Base-by-base conservation (phyloP, 208 protist species). In the Vickermania spadyakhi region DNA sequence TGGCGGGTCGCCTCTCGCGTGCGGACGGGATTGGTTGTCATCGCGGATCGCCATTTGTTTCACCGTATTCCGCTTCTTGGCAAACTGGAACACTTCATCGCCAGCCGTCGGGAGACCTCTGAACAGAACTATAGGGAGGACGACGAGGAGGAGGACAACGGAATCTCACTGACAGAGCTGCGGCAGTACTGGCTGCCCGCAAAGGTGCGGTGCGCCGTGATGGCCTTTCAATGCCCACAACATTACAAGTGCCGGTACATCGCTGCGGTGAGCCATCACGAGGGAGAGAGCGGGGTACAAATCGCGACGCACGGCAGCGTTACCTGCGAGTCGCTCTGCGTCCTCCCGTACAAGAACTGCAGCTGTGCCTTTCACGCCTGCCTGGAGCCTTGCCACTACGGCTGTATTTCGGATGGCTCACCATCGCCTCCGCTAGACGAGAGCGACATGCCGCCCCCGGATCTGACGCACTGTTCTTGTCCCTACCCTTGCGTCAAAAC, bases 221-320 rank as follows among this genome's bases (percentile, higher is more conserved):
- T 90, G 60, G 82, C 84, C 36, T 49, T 92, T 36, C 56, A 73
- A 14, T 94, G 88, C 68, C 82, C 88, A 1, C 74, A 87, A 25
- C 88, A 94, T 70, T 76, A 67, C 60, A 79, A 79, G 58, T 81
- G 74, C 53, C 69, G 76, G 26, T 77, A 79, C 49, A 79, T 77
- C 14, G 84, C 84, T 42, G 60, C 80, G 2, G 36, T 93, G 18
- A 31, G 31, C 30, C 36, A 25, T 4, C 25, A 27, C 31, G 41
- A 4, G 27, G 56, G 13, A 4, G 59, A 64, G 63, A 45, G 66
- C 54, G 68, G 72, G 51, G 70, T 64, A 53, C 42, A 51, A 2
- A 70, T 94, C 30, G 63, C 72, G 56, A 49, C 77, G 5, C 67
- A 73, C 54, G 88, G 88, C n/a, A 62, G 69, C 1, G 61, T 63